Evolutionary conservation across 2,329 filamentous ascomycete species (phyloP).

Genomic region (Escovopsis weberi): DNA sequence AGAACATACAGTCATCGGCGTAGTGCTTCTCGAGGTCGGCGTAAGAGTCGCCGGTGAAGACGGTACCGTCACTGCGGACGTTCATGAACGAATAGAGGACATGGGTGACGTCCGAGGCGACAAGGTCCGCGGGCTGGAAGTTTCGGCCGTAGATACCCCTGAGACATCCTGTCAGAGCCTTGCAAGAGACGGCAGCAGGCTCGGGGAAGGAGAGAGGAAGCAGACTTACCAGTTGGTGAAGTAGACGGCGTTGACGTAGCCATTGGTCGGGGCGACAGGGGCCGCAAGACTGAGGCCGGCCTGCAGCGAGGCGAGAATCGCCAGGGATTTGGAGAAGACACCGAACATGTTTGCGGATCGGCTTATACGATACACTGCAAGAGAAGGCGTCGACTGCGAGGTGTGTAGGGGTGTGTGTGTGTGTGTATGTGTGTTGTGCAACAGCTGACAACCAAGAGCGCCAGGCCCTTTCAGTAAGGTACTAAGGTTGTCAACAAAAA

Average conservation of each 20-base stretch:
- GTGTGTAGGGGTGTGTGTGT: no score
- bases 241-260: constrained; percentile 26
- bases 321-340: constrained; percentile 13
- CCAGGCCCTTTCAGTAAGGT: background rate
- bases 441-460: background rate
- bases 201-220: background rate
- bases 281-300: constrained; percentile 10
- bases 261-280: constrained; percentile 10
- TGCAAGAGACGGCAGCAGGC: background rate
- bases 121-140: constrained; percentile 58
- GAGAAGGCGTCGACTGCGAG: background rate
- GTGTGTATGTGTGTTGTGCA: background rate
- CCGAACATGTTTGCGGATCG: constrained; percentile 3
- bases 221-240: constrained; percentile 32
- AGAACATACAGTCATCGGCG: constrained; percentile 41
- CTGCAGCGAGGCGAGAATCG: constrained; percentile 14
- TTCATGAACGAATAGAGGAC: constrained; percentile 75
- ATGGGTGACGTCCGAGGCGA: constrained; percentile 56
- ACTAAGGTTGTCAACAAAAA: background rate
- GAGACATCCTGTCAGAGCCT: background rate
- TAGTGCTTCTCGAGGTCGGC: constrained; percentile 64
- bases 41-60: constrained; percentile 54
- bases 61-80: constrained; percentile 53
- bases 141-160: constrained; percentile 64
- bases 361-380: background rate